Conservation (phyloP, 139 green algal species). For the Tetradesmus lagerheimii region DNA sequence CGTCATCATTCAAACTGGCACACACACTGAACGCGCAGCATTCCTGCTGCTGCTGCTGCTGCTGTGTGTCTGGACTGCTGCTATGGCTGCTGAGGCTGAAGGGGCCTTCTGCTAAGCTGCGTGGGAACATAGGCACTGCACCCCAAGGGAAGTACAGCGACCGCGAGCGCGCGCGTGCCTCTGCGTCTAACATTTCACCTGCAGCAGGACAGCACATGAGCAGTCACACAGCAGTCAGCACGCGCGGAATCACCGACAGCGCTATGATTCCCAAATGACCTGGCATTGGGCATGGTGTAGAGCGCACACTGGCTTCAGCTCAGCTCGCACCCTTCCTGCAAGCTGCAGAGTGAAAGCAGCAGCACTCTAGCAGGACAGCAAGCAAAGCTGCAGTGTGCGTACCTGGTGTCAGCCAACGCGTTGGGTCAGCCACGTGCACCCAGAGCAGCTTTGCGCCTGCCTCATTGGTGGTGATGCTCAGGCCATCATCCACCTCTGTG, state of each 20-base stretch:
- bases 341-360: background rate
- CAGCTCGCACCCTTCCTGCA: background rate
- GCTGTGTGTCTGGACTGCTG: background rate
- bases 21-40: slow-evolving; percentile 74
- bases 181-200: slow-evolving; percentile 67
- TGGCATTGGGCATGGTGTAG: too few relatives aligned
- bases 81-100: slow-evolving; percentile 77
- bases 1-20: slow-evolving; percentile 67
- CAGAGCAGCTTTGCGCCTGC: slow-evolving; percentile 71
- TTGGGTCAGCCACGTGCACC: slow-evolving; percentile 94
- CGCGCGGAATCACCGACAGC: background rate
- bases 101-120: slow-evolving; percentile 73
- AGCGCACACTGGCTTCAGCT: background rate
- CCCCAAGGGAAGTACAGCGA: slow-evolving; percentile 89
- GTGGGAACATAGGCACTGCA: slow-evolving; percentile 89
- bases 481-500: slow-evolving; percentile 89
- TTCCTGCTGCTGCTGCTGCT: slow-evolving; percentile 14
- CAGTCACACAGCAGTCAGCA: slow-evolving; percentile 1
- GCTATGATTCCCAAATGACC: too few relatives aligned
- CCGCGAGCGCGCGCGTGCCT: slow-evolving; percentile 68
- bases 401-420: slow-evolving; percentile 68
- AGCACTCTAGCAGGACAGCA: too few relatives aligned
- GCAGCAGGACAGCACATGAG: background rate
- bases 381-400: background rate
- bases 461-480: slow-evolving; percentile 70